phyloP scores from a whole-genome alignment of 2,329 filamentous ascomycete genomes.

The Chaetomiaceae sp. region DNA sequence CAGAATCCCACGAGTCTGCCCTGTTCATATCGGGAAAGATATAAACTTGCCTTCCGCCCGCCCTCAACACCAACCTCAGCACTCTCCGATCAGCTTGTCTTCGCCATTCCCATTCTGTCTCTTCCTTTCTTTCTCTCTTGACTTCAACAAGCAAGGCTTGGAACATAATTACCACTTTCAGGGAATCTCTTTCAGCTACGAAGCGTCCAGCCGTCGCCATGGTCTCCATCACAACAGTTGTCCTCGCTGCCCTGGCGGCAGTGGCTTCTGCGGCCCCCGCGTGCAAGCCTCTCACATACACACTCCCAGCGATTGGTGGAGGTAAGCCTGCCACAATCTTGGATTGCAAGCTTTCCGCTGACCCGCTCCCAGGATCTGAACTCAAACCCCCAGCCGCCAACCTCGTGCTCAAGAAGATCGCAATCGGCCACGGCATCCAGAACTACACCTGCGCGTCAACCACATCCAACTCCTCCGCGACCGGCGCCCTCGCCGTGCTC shows the following conservation, averaged over 20 bases:
- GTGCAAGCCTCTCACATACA: slow-evolving; percentile 17
- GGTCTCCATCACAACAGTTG: slow-evolving; percentile 21
- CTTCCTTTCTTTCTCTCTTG: not conserved
- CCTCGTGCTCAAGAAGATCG: slow-evolving; percentile 49
- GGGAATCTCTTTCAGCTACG: no score
- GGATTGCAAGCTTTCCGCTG: not conserved
- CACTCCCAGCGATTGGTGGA: slow-evolving; percentile 21
- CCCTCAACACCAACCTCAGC: slow-evolving; percentile 13
- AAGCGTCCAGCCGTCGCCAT: slow-evolving; percentile 17
- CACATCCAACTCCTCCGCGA: slow-evolving; percentile 32
- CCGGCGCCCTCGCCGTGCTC: slow-evolving; percentile 56
- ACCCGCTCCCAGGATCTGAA: slow-evolving; percentile 34
- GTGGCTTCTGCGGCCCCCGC: slow-evolving; percentile 20
- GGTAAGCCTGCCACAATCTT: slow-evolving; percentile 8
- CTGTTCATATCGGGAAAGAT: slow-evolving; percentile 12
- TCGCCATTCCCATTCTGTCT: slow-evolving; percentile 2
- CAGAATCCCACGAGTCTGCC: slow-evolving; percentile 6
- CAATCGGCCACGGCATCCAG: slow-evolving; percentile 61
- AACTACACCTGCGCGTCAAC: slow-evolving; percentile 58
- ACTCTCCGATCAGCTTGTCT: slow-evolving; percentile 5
- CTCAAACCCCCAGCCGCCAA: slow-evolving; percentile 40
- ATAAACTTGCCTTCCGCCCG: slow-evolving; percentile 17
- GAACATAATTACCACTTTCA: no score
- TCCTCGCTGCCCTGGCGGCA: slow-evolving; percentile 22
- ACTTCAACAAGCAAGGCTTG: not conserved